These are phyloP conservation scores for Brasilioporus rufonigricans DNA, from an alignment of 768 basidiomycete species.

Conservation along the genomic window DNA sequence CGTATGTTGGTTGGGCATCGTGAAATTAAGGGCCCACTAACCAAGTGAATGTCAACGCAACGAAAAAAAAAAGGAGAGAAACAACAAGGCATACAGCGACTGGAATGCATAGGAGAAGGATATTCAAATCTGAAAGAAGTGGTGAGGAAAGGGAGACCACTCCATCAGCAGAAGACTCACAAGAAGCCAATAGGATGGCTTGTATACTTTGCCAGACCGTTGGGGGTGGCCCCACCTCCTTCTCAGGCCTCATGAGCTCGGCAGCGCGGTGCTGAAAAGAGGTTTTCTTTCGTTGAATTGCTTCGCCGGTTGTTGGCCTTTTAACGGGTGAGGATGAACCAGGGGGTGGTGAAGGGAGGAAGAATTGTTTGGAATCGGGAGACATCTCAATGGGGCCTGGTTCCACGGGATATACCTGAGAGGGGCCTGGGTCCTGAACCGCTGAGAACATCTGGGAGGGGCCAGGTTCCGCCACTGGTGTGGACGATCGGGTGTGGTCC, in stretches of 20 bases:
- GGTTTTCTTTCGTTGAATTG: constrained; percentile 1
- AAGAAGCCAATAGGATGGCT: constrained; percentile 55
- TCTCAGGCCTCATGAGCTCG: constrained; percentile 38
- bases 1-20: constrained; percentile 48
- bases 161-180: constrained; percentile 36
- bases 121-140: constrained; percentile 53
- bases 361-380: constrained; percentile 1
- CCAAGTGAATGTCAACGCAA: constrained; percentile 1
- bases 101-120: constrained; percentile 71
- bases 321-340: constrained; percentile 15
- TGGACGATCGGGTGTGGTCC: constrained; percentile 10
- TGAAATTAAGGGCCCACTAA: constrained; percentile 75
- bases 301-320: constrained; percentile 2
- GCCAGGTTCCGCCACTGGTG: constrained; percentile 13
- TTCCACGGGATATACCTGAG: no score
- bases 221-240: constrained; percentile 42
- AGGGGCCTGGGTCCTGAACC: no score
- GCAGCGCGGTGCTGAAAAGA: constrained; percentile 21
- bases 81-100: constrained; percentile 47
- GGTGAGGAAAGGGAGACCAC: constrained; percentile 1
- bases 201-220: constrained; percentile 44
- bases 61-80: neutral
- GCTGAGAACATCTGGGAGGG: no score
- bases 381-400: constrained; percentile 1
- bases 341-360: constrained; percentile 5